Conservation (phyloP, 768 basidiomycete species). For the Hydnum rufescens region DNA sequence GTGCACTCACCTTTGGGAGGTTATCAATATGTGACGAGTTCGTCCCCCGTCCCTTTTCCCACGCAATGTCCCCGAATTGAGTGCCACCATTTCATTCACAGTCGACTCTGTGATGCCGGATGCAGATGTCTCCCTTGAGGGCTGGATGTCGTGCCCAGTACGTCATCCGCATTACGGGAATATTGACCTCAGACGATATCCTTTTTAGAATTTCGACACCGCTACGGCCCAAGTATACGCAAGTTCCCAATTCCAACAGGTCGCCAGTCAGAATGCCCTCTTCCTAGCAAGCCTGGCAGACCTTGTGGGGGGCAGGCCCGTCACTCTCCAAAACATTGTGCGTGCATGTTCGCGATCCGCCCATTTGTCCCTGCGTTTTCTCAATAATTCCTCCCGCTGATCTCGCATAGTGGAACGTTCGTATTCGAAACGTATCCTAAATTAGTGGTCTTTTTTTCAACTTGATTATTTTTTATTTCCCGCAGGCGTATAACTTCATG, state of each 20-base stretch:
- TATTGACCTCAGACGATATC: constrained; percentile 38
- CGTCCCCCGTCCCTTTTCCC: constrained; percentile 9
- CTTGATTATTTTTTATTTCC: constrained; percentile 4
- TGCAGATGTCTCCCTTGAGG: constrained; percentile 44
- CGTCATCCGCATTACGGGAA: constrained; percentile 6
- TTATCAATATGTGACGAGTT: constrained; percentile 69
- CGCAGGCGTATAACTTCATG: constrained; percentile 67
- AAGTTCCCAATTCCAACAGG: constrained; percentile 6
- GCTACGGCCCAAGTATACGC: constrained; percentile 10
- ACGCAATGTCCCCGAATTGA: not conserved
- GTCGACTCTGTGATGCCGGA: constrained; percentile 45
- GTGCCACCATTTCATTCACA: too few species aligned
- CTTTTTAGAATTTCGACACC: constrained; percentile 22
- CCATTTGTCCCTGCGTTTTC: not conserved
- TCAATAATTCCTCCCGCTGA: not conserved
- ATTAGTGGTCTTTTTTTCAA: too few species aligned
- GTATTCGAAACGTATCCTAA: too few species aligned
- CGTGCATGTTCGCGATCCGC: constrained; percentile 16
- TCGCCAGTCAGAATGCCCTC: constrained; percentile 2
- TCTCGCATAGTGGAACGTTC: constrained; percentile 47
- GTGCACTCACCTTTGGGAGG: constrained; percentile 40
- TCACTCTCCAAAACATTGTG: constrained; percentile 6
- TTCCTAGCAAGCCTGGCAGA: constrained; percentile 6
- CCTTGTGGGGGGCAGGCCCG: constrained; percentile 3
- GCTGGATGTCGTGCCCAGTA: constrained; percentile 41